Evolutionary conservation across 1,139 yeast genomes (phyloP).

Genomic region (Kodamaea anthophila): DNA sequence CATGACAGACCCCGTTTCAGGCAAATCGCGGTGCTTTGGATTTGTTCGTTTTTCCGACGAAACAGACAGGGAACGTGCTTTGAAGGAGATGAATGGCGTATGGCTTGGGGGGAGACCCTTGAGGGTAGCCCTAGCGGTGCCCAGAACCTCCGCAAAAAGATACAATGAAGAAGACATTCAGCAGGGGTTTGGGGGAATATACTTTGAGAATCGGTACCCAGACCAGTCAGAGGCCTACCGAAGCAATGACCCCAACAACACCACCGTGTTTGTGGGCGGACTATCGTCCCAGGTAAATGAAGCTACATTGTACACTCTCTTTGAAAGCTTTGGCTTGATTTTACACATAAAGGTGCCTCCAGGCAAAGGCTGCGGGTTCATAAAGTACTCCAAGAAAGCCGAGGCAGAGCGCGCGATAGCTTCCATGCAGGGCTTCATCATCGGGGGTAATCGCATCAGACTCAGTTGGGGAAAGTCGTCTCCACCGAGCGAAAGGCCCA

Average conservation of each 20-base stretch:
- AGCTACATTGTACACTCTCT: constrained; percentile 64
- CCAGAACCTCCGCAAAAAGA: constrained; percentile 24
- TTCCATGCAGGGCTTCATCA: constrained; percentile 88
- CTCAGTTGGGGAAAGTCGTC: constrained; percentile 81
- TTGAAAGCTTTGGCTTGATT: constrained; percentile 81
- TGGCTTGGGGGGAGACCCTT: constrained; percentile 72
- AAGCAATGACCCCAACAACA: constrained; percentile 66
- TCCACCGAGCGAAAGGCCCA: too few species aligned
- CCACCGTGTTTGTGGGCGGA: constrained; percentile 95
- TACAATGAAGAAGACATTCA: background rate
- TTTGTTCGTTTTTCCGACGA: constrained; percentile 65
- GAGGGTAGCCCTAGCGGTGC: constrained; percentile 66
- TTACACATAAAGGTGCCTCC: constrained; percentile 83
- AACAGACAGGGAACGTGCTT: constrained; percentile 56
- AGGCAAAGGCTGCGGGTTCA: constrained; percentile 93
- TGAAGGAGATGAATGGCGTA: constrained; percentile 68
- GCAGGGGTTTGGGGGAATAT: background rate
- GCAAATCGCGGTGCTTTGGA: constrained; percentile 71
- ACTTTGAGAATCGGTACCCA: background rate
- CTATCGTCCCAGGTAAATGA: constrained; percentile 71
- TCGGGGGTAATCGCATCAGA: constrained; percentile 80
- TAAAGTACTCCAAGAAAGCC: constrained; percentile 69
- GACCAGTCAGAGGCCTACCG: background rate
- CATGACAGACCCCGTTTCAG: constrained; percentile 70
- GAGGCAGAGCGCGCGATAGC: constrained; percentile 88